Conservation (phyloP, 2,329 filamentous ascomycete genomes). For the Zymoseptoria ardabiliae region DNA sequence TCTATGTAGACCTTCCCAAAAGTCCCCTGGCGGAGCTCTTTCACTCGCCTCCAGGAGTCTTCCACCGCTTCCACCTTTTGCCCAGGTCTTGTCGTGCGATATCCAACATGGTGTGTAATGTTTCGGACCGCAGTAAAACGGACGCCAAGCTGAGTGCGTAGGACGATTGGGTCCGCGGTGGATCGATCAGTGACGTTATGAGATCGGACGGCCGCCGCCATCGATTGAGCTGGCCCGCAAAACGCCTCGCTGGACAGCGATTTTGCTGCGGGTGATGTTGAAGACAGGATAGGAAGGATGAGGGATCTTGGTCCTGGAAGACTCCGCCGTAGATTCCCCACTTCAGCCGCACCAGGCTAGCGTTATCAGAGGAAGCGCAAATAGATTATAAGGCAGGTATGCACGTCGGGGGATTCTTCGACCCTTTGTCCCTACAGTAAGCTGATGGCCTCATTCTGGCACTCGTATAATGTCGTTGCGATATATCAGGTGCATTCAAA, state of each 20-base stretch:
- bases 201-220: too few species aligned
- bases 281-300: too few species aligned
- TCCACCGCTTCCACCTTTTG: neutral
- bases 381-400: too few species aligned
- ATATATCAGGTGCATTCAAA: neutral
- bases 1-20: constrained; percentile 5
- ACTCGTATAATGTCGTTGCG: neutral
- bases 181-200: neutral
- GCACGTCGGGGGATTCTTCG: too few species aligned
- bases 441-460: neutral
- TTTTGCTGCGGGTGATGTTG: too few species aligned
- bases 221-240: too few species aligned
- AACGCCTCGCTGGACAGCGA: too few species aligned
- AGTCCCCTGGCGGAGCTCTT: neutral
- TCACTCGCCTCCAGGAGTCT: neutral
- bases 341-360: constrained; percentile 1
- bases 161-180: constrained; percentile 3
- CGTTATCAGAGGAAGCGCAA: neutral
- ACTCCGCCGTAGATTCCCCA: neutral
- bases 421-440: neutral
- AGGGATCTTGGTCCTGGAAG: too few species aligned
- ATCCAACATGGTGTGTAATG: neutral
- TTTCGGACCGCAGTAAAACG: neutral
- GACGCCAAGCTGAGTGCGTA: constrained; percentile 1
- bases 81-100: neutral